Evolutionary conservation across 2,329 filamentous ascomycete genomes (phyloP).

Genomic region (Fusarium sp.): DNA sequence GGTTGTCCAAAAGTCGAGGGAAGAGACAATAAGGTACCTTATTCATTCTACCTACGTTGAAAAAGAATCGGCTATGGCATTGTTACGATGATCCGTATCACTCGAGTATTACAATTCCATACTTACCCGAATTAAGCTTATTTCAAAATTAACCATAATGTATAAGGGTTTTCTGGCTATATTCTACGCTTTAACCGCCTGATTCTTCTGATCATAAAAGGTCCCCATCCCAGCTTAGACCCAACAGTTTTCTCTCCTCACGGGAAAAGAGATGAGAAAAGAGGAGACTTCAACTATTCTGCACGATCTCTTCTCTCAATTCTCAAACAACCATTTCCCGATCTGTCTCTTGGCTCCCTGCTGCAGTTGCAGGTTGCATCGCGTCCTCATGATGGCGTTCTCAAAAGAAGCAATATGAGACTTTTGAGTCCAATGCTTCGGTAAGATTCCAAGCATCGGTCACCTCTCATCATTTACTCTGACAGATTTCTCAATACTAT

Average conservation of each 20-base stretch:
- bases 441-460: conserved; percentile 25
- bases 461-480: conserved; percentile 18
- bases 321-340: conserved; percentile 17
- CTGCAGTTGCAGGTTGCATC: conserved; percentile 30
- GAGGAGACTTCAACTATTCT: conserved; percentile 15
- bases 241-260: conserved; percentile 28
- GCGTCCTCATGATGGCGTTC: conserved; percentile 25
- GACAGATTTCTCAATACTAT: conserved; percentile 2
- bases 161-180: not conserved
- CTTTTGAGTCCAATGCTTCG: conserved; percentile 10
- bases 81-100: not conserved
- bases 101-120: not conserved
- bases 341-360: conserved; percentile 22
- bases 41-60: not conserved
- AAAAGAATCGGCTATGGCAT: not conserved
- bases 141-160: not conserved
- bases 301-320: not conserved
- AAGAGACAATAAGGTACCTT: conserved; percentile 17
- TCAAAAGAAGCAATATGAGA: conserved; percentile 39
- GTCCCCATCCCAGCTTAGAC: not conserved
- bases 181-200: not conserved
- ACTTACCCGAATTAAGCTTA: not conserved
- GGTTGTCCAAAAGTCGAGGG: not conserved
- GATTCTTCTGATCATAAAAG: not conserved
- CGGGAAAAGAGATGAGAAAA: conserved; percentile 33